Evolutionary conservation across 768 basidiomycete genomes (phyloP).

Genomic region (Asterophora parasitica): DNA sequence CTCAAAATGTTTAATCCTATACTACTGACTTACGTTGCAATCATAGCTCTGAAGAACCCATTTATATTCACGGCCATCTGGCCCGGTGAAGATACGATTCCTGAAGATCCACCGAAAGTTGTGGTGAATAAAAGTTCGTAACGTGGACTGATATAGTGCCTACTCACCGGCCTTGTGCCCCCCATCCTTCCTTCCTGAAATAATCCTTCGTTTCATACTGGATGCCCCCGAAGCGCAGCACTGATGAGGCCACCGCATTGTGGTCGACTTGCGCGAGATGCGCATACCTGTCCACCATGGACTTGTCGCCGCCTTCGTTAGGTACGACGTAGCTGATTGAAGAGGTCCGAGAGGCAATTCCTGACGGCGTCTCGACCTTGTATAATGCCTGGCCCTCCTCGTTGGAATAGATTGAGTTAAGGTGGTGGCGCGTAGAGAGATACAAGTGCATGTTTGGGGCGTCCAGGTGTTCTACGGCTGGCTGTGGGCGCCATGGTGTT

Average conservation of each 20-base stretch:
- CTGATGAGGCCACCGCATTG: slow-evolving; percentile 17
- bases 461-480: no score
- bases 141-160: background rate
- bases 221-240: slow-evolving; percentile 23
- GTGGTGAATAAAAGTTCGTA: background rate
- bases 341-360: slow-evolving; percentile 1
- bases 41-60: slow-evolving; percentile 12
- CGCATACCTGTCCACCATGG: slow-evolving; percentile 12
- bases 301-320: slow-evolving; percentile 1
- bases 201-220: slow-evolving; percentile 23
- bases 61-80: slow-evolving; percentile 19
- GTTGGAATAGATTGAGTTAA: slow-evolving; percentile 18
- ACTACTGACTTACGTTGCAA: slow-evolving; percentile 6
- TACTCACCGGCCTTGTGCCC: slow-evolving; percentile 14
- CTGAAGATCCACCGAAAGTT: slow-evolving; percentile 4
- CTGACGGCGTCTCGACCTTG: slow-evolving; percentile 15
- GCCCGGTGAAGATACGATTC: slow-evolving; percentile 19
- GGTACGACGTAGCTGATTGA: slow-evolving; percentile 12
- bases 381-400: slow-evolving; percentile 19
- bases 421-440: slow-evolving; percentile 12
- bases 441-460: slow-evolving; percentile 14
- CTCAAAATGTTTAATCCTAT: background rate
- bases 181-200: slow-evolving; percentile 20
- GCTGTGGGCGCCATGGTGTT: no score
- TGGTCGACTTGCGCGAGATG: slow-evolving; percentile 10